Evolutionary conservation across 257 asterid species (phyloP), one percentile per base, ranked within the genome.

Genomic region (Ajuga chamaepitys): DNA sequence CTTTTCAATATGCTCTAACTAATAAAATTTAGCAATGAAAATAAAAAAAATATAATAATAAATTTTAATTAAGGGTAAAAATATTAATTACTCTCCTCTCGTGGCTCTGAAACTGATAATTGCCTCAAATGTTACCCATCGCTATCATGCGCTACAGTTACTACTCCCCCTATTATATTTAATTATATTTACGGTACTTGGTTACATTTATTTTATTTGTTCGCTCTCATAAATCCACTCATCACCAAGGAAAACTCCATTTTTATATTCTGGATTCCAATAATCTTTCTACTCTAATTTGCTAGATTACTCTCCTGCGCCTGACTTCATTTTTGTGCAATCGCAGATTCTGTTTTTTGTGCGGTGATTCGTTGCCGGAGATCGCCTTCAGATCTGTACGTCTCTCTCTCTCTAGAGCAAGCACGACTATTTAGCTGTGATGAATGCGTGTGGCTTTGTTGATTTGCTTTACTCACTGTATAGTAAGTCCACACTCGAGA

Each of bases 381-480:
- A 66, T 70, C 74, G 67, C 34, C 25, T 46, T 53, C 80, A 70
- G 80, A 75, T 75, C 77, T 75, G 80, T 75, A 66, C 9, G 70
- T 35, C 18, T 59, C 17, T 60, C 26, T 61, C 37, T 52, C 58
- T 61, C 21, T 30, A 12, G 38, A 7, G 47, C 68, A 35, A 38
- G 58, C 59, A 67, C 44, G 42, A 25, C 61, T 58, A 42, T 64
- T 20, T 17, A 26, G 63, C 18, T 66, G 58, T 30, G 38, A 63
- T 55, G n/a, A 45, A 58, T 44, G 68, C 56, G 22, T 52, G 32
- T 61, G 69, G 47, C 38, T 56, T 17, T 53, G 58, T 64, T 70
- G 81, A 67, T 66, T 28, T 65, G 54, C 16, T 55, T 17, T 61
- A 53, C 50, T 30, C 10, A 46, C 50, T 30, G 8, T 3, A 25